phyloP scores from a whole-genome alignment of 2,329 filamentous ascomycete genomes.

The Cryphonectria parasitica region DNA sequence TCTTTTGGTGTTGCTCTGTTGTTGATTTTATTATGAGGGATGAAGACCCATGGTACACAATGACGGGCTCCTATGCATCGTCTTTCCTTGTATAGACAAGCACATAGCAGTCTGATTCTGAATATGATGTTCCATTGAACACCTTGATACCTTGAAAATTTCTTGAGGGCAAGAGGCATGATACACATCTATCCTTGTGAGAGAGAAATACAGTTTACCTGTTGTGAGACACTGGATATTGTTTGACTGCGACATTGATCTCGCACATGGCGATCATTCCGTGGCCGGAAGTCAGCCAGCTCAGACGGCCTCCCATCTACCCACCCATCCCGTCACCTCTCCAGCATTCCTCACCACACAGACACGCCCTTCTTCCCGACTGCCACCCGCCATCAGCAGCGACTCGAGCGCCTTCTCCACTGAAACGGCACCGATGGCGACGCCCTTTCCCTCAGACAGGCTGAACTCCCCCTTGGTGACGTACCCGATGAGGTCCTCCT shows the following conservation, averaged over 20 bases:
- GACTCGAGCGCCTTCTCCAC: slow-evolving; percentile 59
- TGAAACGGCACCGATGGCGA: slow-evolving; percentile 73
- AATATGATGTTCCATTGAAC: neutral
- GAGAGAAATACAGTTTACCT: neutral
- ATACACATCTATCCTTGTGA: no score
- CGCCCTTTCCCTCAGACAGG: slow-evolving; percentile 74
- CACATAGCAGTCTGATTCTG: slow-evolving; percentile 1
- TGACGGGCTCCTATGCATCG: slow-evolving; percentile 3
- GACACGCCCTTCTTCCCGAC: slow-evolving; percentile 51
- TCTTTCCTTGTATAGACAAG: neutral
- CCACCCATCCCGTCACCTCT: slow-evolving; percentile 77
- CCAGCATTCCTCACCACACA: slow-evolving; percentile 86
- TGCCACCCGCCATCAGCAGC: slow-evolving; percentile 34
- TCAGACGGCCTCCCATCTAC: slow-evolving; percentile 71
- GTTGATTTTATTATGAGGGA: neutral
- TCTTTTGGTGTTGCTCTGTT: neutral
- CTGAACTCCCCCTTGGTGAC: slow-evolving; percentile 86
- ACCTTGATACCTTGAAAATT: neutral
- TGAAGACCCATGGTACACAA: neutral
- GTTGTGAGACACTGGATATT: no score
- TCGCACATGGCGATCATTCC: neutral
- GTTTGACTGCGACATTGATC: neutral
- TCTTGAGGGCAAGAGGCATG: no score
- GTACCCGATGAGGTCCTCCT: slow-evolving; percentile 82
- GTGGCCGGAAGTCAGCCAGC: neutral